Evolutionary conservation across 352 stramenopile species (phyloP).

Genomic region (Pythium vanterpoolii): DNA sequence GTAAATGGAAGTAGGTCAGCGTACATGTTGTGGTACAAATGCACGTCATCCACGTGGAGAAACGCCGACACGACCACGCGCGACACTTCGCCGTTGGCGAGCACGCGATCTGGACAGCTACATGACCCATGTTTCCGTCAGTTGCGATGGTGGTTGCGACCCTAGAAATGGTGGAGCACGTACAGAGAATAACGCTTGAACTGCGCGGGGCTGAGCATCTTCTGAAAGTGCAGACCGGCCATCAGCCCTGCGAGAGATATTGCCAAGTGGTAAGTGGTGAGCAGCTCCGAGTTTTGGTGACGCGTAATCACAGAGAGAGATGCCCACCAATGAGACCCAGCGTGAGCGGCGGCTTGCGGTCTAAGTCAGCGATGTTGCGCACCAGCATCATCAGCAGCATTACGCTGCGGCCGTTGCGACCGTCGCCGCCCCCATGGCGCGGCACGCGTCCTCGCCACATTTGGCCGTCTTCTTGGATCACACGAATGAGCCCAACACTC

Average conservation of each 20-base stretch:
- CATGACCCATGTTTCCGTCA: not conserved
- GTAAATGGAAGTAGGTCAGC: not conserved
- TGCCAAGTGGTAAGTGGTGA: too few species aligned
- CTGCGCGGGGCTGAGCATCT: conserved; percentile 28
- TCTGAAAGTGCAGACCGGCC: conserved; percentile 58
- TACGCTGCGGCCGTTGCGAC: conserved; percentile 8
- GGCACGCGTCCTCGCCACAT: conserved; percentile 16
- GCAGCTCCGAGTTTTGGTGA: not conserved
- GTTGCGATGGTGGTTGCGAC: not conserved
- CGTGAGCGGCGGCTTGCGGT: conserved; percentile 49
- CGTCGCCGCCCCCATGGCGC: conserved; percentile 5
- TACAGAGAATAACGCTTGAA: conserved; percentile 52
- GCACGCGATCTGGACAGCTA: conserved; percentile 68
- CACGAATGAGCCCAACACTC: not conserved
- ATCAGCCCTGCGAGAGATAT: conserved; percentile 31
- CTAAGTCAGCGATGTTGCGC: conserved; percentile 47
- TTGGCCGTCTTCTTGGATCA: not conserved
- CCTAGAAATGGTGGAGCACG: not conserved
- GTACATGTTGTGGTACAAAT: conserved; percentile 92
- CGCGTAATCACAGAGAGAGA: not conserved
- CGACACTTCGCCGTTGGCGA: conserved; percentile 32
- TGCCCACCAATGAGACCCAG: conserved; percentile 27
- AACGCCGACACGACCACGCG: conserved; percentile 70
- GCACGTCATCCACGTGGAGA: conserved; percentile 79
- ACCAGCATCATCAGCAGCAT: conserved; percentile 31